phyloP scores from a whole-genome alignment of 2,329 filamentous ascomycete species.

The Teratosphaeria nubilosa region DNA sequence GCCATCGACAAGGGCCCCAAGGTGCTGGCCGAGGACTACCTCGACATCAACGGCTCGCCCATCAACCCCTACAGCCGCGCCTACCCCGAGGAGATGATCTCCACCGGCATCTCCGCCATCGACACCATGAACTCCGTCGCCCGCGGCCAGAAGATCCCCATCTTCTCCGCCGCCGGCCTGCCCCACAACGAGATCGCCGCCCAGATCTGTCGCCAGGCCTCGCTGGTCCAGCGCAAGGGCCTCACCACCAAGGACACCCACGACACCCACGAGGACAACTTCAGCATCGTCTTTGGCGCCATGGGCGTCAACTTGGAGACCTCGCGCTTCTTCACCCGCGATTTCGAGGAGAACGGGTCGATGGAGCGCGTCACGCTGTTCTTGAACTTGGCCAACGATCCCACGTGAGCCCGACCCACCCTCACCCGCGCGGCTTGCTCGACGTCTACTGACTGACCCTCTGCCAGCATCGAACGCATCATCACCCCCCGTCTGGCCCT shows the following conservation, averaged over 20 bases:
- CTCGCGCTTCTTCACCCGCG: slow-evolving; percentile 92
- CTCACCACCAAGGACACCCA: slow-evolving; percentile 75
- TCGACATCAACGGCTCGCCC: slow-evolving; percentile 97
- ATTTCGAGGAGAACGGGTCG: slow-evolving; percentile 98
- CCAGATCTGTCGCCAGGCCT: slow-evolving; percentile 94
- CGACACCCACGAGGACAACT: slow-evolving; percentile 96
- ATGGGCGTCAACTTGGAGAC: slow-evolving; percentile 99
- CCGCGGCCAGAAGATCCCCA: slow-evolving; percentile 98
- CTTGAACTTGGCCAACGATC: slow-evolving; percentile 98
- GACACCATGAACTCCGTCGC: slow-evolving; percentile 92
- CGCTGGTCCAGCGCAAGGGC: slow-evolving; percentile 64
- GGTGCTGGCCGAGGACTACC: slow-evolving; percentile 92
- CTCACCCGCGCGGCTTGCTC: background rate
- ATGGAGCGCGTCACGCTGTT: slow-evolving; percentile 96
- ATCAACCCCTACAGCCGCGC: slow-evolving; percentile 98
- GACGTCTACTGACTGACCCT: background rate
- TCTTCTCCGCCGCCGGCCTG: slow-evolving; percentile 95
- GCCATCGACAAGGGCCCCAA: slow-evolving; percentile 99
- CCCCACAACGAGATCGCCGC: slow-evolving; percentile 99
- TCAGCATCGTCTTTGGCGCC: slow-evolving; percentile 97
- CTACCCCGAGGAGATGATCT: slow-evolving; percentile 99
- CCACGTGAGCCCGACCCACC: slow-evolving; percentile 56
- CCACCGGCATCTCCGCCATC: slow-evolving; percentile 97
- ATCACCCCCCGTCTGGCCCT: slow-evolving; percentile 97
- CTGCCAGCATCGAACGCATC: slow-evolving; percentile 85